These are phyloP conservation scores for Aspergillus luchuensis DNA, from an alignment of 2,329 filamentous ascomycete species.

Conservation along the genomic window DNA sequence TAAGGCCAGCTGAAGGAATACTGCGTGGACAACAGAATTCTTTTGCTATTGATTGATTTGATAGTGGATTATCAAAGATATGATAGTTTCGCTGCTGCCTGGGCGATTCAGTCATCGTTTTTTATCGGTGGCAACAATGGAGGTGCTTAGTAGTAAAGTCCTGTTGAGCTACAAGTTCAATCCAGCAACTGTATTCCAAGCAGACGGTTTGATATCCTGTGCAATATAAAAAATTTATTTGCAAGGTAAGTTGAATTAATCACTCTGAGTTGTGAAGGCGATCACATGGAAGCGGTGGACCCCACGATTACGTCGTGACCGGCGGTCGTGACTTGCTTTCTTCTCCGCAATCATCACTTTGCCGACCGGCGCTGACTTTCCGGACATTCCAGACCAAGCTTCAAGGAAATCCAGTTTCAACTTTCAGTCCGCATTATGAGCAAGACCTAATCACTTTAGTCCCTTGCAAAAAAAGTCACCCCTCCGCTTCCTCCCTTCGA, in stretches of 20 bases:
- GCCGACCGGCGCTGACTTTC: constrained; percentile 5
- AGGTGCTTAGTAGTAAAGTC: not conserved
- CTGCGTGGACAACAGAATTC: not conserved
- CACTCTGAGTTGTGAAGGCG: not conserved
- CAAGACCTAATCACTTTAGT: not conserved
- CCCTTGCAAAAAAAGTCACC: not conserved
- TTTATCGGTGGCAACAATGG: constrained; percentile 16
- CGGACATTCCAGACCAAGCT: not conserved
- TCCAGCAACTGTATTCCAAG: not conserved
- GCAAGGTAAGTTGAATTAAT: not conserved
- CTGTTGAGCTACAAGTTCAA: not conserved
- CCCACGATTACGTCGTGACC: constrained; percentile 17
- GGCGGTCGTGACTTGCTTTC: constrained; percentile 7
- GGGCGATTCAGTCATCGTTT: constrained; percentile 8
- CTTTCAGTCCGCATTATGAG: not conserved
- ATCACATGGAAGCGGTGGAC: constrained; percentile 21
- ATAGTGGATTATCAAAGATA: constrained; percentile 18
- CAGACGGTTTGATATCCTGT: not conserved
- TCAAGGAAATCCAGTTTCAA: not conserved
- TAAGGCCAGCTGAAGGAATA: not conserved
- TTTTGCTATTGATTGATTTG: constrained; percentile 19
- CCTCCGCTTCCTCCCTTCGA: constrained; percentile 8
- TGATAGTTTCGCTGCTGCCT: constrained; percentile 21
- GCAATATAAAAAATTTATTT: not conserved
- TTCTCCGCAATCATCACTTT: constrained; percentile 6